Conservation (phyloP, 768 basidiomycete genomes). For the Podaxis pistillaris region DNA sequence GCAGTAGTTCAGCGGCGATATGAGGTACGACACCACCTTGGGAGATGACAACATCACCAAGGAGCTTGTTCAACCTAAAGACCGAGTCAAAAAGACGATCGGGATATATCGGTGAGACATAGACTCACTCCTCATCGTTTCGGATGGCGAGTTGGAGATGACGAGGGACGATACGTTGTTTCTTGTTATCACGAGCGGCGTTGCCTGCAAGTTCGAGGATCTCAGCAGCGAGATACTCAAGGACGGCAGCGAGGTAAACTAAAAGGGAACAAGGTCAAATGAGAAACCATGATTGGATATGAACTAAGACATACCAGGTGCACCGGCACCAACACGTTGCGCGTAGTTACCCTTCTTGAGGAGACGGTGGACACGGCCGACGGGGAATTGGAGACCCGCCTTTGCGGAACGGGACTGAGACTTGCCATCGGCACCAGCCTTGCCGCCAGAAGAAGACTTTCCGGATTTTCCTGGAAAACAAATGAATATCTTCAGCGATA, state of each 20-base stretch:
- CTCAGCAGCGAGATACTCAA: constrained; percentile 91
- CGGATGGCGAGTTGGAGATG: constrained; percentile 94
- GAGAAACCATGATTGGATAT: neutral
- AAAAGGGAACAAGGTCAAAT: neutral
- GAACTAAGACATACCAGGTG: constrained; percentile 55
- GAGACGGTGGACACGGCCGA: constrained; percentile 91
- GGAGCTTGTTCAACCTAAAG: constrained; percentile 60
- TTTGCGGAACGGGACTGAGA: constrained; percentile 70
- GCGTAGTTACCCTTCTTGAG: constrained; percentile 86
- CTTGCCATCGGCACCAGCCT: constrained; percentile 52
- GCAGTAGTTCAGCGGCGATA: constrained; percentile 48
- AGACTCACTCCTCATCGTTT: constrained; percentile 82
- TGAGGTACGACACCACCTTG: constrained; percentile 92
- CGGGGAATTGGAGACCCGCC: constrained; percentile 84
- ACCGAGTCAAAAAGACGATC: neutral
- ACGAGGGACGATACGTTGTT: constrained; percentile 94
- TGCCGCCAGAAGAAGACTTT: constrained; percentile 73
- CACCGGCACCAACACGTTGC: constrained; percentile 84
- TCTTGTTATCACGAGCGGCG: constrained; percentile 89
- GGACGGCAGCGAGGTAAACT: constrained; percentile 92
- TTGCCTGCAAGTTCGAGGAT: constrained; percentile 93
- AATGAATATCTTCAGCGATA: neutral
- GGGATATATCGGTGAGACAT: constrained; percentile 2
- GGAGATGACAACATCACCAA: constrained; percentile 86
- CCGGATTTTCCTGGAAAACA: constrained; percentile 38